phyloP scores from a whole-genome alignment of 345 rosid species.

The Abelmoschus esculentus region DNA sequence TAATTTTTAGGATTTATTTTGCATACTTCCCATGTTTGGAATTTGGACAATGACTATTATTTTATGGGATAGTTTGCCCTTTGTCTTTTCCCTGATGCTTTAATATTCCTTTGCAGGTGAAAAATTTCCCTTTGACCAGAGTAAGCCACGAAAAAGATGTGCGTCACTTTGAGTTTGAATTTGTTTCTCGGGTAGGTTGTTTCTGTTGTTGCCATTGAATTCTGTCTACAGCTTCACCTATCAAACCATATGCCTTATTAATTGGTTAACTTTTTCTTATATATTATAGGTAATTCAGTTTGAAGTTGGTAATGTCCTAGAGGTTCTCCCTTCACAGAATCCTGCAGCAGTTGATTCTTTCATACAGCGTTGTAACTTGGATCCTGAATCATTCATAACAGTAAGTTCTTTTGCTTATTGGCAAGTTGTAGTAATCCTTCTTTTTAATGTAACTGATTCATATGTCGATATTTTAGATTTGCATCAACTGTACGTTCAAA shows the following conservation, averaged over 20 bases:
- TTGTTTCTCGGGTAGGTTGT: constrained; percentile 54
- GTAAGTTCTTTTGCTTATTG: constrained; percentile 32
- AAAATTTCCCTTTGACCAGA: constrained; percentile 52
- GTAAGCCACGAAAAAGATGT: constrained; percentile 68
- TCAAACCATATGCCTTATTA: background rate
- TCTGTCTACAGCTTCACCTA: background rate
- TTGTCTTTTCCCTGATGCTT: background rate
- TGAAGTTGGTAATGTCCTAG: constrained; percentile 84
- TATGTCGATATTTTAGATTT: background rate
- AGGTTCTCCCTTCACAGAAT: constrained; percentile 73
- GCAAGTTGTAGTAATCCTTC: constrained; percentile 1
- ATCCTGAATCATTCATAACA: constrained; percentile 66
- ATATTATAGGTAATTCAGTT: constrained; percentile 43
- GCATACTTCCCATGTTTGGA: background rate
- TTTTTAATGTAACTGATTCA: background rate
- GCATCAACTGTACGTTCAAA: background rate
- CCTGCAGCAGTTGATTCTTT: constrained; percentile 61
- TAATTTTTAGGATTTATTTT: too few relatives aligned
- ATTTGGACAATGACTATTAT: background rate
- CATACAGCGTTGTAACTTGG: constrained; percentile 60
- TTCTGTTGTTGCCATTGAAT: constrained; percentile 10
- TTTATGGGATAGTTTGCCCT: background rate
- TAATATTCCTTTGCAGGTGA: constrained; percentile 33
- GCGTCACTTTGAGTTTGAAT: constrained; percentile 83
- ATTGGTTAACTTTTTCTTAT: background rate